Percentiles rank a stretch among this genome's conserved stretches.
Conservation (phyloP, 768 basidiomycete genomes). For the Solioccasus polychromus region DNA sequence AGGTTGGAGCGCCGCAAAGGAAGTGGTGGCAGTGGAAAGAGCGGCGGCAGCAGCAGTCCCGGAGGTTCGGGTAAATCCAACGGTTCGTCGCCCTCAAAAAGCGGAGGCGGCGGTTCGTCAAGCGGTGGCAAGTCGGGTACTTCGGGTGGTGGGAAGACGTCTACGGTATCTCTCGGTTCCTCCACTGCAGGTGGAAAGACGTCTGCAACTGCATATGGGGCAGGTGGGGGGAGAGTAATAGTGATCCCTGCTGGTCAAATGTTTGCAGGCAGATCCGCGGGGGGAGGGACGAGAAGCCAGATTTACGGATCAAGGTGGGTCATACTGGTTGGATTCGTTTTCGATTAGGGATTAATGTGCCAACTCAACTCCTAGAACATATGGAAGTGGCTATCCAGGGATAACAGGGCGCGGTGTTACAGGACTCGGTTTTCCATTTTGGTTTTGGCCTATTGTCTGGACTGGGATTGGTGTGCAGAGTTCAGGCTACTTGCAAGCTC, state of each 20-base stretch:
- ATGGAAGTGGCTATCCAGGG: constrained; percentile 67
- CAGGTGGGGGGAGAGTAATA: constrained; percentile 28
- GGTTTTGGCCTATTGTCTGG: constrained; percentile 66
- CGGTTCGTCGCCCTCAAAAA: no score
- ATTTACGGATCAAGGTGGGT: constrained; percentile 45
- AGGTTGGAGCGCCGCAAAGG: constrained; percentile 30
- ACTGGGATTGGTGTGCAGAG: constrained; percentile 26
- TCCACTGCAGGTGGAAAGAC: constrained; percentile 22
- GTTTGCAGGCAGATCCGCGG: constrained; percentile 47
- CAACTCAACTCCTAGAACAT: constrained; percentile 34
- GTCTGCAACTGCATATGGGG: constrained; percentile 32
- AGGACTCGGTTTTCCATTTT: constrained; percentile 57
- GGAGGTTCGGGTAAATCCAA: no score
- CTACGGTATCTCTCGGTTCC: constrained; percentile 17
- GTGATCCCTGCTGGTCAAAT: constrained; percentile 43
- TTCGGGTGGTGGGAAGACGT: constrained; percentile 6
- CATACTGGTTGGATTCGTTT: background rate
- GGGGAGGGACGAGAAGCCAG: constrained; percentile 49
- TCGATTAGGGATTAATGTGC: background rate
- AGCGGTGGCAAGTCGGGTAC: constrained; percentile 1
- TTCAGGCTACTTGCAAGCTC: constrained; percentile 34
- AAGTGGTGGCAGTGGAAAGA: constrained; percentile 28
- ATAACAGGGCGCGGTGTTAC: constrained; percentile 41
- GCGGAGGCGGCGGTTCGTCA: constrained; percentile 6
- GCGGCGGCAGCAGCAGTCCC: constrained; percentile 12